phyloP scores from a whole-genome alignment of 768 basidiomycete genomes.

The Pleurotus salmoneostramineus region DNA sequence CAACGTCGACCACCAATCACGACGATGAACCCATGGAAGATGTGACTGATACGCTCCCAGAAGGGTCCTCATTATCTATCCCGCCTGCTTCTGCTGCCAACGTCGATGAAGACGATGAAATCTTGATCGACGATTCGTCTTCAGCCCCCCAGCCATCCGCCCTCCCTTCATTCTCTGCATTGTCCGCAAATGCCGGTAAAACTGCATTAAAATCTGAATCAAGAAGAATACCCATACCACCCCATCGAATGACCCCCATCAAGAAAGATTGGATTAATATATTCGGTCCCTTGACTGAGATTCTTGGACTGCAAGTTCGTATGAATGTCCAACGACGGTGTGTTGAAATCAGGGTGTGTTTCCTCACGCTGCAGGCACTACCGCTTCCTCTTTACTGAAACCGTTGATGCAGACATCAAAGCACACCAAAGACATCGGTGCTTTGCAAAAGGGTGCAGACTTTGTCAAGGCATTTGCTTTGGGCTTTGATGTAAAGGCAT shows the following conservation, averaged over 20 bases:
- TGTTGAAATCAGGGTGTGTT: conserved; percentile 86
- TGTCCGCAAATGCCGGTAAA: conserved; percentile 54
- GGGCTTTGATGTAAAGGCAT: conserved; percentile 92
- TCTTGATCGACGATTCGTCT: conserved; percentile 56
- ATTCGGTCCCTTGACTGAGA: conserved; percentile 93
- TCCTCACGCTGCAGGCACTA: neutral
- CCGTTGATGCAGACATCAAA: conserved; percentile 73
- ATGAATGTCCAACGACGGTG: conserved; percentile 92
- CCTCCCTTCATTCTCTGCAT: conserved; percentile 67
- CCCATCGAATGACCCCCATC: conserved; percentile 95
- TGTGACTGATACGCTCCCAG: conserved; percentile 13
- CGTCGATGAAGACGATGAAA: conserved; percentile 53
- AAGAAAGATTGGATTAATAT: conserved; percentile 96
- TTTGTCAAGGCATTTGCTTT: conserved; percentile 93
- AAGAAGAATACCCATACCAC: conserved; percentile 88
- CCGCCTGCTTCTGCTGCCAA: conserved; percentile 12
- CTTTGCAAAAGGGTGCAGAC: conserved; percentile 95
- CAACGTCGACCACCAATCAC: conserved; percentile 4
- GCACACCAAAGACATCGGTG: conserved; percentile 89
- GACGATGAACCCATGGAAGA: conserved; percentile 21
- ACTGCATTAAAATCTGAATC: conserved; percentile 73
- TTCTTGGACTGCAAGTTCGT: conserved; percentile 90
- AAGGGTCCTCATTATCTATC: conserved; percentile 9
- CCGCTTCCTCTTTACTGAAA: neutral
- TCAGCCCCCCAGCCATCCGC: conserved; percentile 38